phyloP scores from a whole-genome alignment of 345 rosid genomes.

The Dipteronia dyeriana region DNA sequence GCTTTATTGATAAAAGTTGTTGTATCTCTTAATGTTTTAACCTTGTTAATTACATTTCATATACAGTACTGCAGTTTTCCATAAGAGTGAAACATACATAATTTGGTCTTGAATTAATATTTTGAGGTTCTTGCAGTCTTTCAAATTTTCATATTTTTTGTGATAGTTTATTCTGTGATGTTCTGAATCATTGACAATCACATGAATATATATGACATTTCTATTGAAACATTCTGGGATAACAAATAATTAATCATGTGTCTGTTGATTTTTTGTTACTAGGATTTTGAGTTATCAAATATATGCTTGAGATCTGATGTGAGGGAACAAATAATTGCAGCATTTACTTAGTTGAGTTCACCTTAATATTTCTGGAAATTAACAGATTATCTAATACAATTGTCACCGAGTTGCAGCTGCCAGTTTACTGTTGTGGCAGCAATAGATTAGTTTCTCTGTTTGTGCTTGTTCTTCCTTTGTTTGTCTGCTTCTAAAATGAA shows the following conservation, averaged over 20 bases:
- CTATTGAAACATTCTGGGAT: neutral
- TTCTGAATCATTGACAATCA: neutral
- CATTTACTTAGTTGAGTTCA: neutral
- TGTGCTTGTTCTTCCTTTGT: neutral
- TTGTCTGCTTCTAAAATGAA: neutral
- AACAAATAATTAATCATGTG: neutral
- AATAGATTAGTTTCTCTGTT: constrained; percentile 1
- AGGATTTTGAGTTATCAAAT: constrained; percentile 11
- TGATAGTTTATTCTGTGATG: neutral
- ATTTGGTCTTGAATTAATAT: neutral
- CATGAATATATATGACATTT: neutral
- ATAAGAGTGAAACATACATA: neutral
- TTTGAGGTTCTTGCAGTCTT: neutral
- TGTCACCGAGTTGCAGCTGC: neutral
- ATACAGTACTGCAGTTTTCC: neutral
- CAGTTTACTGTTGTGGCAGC: neutral
- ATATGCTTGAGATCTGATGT: neutral
- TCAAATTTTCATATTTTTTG: neutral
- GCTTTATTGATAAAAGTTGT: neutral
- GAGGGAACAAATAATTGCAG: neutral
- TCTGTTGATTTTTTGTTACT: neutral
- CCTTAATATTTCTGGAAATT: neutral
- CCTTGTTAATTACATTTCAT: neutral
- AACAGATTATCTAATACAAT: constrained; percentile 7
- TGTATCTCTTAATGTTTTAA: neutral